Evolutionary conservation across 345 rosid genomes (phyloP).

Genomic region (Draba incana): DNA sequence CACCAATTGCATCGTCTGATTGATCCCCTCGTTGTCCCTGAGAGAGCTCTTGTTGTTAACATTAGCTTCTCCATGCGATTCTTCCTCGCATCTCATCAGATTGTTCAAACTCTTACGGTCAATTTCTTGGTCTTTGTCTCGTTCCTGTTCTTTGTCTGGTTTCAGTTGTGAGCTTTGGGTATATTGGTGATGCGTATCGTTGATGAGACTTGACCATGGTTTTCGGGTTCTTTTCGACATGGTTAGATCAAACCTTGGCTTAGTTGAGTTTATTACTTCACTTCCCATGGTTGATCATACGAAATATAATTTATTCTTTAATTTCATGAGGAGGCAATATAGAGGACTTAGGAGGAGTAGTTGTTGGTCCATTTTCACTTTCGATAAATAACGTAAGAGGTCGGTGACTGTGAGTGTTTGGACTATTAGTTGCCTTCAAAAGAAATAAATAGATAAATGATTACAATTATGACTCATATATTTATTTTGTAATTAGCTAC

Average conservation of each 20-base stretch:
- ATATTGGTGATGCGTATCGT: constrained; percentile 27
- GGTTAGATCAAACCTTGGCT: constrained; percentile 56
- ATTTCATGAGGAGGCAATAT: constrained; percentile 24
- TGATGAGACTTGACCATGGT: constrained; percentile 46
- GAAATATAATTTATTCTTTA: neutral
- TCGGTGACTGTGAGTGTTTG: constrained; percentile 32
- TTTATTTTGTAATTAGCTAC: neutral
- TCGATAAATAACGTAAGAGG: constrained; percentile 28
- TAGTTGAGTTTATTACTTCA: constrained; percentile 39
- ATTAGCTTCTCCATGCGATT: constrained; percentile 11
- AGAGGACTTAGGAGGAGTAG: constrained; percentile 29
- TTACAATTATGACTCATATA: constrained; percentile 28
- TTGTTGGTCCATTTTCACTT: constrained; percentile 34
- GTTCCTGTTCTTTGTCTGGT: constrained; percentile 17
- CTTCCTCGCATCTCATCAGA: constrained; percentile 51
- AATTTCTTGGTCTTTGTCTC: constrained; percentile 24
- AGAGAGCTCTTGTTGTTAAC: constrained; percentile 49
- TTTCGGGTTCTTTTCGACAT: constrained; percentile 82
- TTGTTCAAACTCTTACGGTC: constrained; percentile 65
- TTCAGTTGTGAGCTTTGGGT: constrained; percentile 1
- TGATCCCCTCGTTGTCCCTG: constrained; percentile 44
- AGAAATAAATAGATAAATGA: constrained; percentile 21
- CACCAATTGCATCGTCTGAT: constrained; percentile 54
- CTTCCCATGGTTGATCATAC: constrained; percentile 50
- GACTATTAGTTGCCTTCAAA: constrained; percentile 28